A percentile compares a stretch with the other conserved stretches of the same genome.
phyloP scores from a whole-genome alignment of 129 eudicot genomes.

The Chrysanthemum makinoi region DNA sequence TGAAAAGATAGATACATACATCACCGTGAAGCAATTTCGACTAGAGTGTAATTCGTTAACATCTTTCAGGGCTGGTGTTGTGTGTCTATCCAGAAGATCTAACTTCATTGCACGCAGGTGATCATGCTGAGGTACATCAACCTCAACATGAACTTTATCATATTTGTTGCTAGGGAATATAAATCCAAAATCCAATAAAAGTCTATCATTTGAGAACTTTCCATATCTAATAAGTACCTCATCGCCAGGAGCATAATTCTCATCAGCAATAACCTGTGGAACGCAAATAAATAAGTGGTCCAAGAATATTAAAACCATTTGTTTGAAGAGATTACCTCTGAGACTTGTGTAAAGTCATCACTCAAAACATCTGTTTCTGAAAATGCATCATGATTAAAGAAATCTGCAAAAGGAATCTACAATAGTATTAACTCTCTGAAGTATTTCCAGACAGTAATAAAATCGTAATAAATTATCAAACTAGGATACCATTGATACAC shows the following conservation, averaged over 20 bases:
- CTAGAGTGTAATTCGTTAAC: slow-evolving; percentile 38
- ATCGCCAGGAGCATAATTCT: slow-evolving; percentile 71
- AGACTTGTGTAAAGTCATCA: slow-evolving; percentile 48
- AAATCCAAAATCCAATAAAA: slow-evolving; percentile 84
- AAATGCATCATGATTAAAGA: slow-evolving; percentile 71
- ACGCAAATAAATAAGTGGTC: background rate
- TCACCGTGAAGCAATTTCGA: slow-evolving; percentile 52
- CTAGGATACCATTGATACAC: slow-evolving; percentile 61
- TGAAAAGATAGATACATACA: slow-evolving; percentile 41
- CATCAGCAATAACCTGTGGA: slow-evolving; percentile 75
- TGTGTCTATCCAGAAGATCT: slow-evolving; percentile 52
- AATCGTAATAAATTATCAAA: slow-evolving; percentile 9
- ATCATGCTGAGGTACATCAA: slow-evolving; percentile 55
- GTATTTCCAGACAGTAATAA: background rate
- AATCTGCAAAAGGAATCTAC: slow-evolving; percentile 93
- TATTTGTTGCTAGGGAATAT: slow-evolving; percentile 57
- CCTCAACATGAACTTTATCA: slow-evolving; percentile 67
- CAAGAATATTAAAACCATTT: background rate
- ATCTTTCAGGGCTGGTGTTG: slow-evolving; percentile 47
- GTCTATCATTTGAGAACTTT: slow-evolving; percentile 69
- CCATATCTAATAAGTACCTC: slow-evolving; percentile 87
- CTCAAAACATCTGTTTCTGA: slow-evolving; percentile 60
- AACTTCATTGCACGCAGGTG: slow-evolving; percentile 54
- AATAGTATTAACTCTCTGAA: slow-evolving; percentile 20
- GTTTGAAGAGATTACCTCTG: slow-evolving; percentile 52